Base-by-base conservation (phyloP, 2,329 filamentous ascomycete genomes). In the Curvularia sp. region DNA sequence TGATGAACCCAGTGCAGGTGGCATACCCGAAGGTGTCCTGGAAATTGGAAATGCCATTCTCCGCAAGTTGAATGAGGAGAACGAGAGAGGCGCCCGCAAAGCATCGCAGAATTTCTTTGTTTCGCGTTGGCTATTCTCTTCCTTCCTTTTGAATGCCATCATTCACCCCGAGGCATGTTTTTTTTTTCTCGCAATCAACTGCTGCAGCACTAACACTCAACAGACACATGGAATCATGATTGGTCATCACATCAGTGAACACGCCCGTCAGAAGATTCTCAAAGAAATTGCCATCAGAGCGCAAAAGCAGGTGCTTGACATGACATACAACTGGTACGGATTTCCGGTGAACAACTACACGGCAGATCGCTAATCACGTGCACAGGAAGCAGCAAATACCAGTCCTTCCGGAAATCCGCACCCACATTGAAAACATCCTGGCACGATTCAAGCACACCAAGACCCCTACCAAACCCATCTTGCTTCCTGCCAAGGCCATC, bases 211-310 rank as follows among this genome's bases (percentile, higher is more conserved):
- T 80, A 64, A 80, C 72, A 44, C 52, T 20, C 6, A 18, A 48
- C 66, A 88, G 85, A 82, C 81, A 18, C 82, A 85, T 58, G 84
- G 84, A 49, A 81, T 88, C 62, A 89, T 98, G 81, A 86, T 92
- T 56, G 92, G 96, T 69, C 94, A 96, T 75, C 92, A 97, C 79
- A 92, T 98, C 69, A 93, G 91, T 49, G 92, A 96, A 67, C 92
- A 94, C 77, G 93, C 92, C 42, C 87, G 95, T 43, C 91, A 96
- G 70, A 93, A 83, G 63, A 84, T 88, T 49, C 79, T 88, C 57
- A 84, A 85, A 61, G 90, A 94, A 73, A 89, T 97, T 56, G 92
- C 90, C 55, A 87, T 90, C 74, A 88, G 89, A 62, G 90, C 91
- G 49, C 90, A 93, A 72, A 89, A 90, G 69, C 85, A 91, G 63